A percentile compares a stretch with the other conserved stretches of the same genome.
Conservation (phyloP, 495 filamentous ascomycete species). For the Aspergillus ellipticus region DNA sequence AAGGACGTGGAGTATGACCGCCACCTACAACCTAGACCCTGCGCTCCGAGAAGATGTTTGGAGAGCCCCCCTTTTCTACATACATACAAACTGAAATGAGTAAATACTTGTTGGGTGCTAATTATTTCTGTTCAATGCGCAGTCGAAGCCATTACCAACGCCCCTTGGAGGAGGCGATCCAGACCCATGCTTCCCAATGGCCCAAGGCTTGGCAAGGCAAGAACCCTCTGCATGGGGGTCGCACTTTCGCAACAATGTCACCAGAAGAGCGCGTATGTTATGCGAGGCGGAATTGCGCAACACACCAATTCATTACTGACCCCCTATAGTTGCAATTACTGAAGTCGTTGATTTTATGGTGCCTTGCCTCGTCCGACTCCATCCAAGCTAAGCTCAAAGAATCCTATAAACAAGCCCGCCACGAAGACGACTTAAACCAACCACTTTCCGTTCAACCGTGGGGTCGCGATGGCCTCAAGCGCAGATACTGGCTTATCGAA, state of each 20-base stretch:
- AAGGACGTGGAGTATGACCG: slow-evolving; percentile 91
- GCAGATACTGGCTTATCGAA: slow-evolving; percentile 90
- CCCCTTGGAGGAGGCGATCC: slow-evolving; percentile 89
- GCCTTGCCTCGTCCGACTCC: slow-evolving; percentile 82
- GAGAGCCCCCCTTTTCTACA: not conserved
- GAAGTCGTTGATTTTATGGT: slow-evolving; percentile 80
- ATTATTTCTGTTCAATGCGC: slow-evolving; percentile 9
- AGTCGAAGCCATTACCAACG: slow-evolving; percentile 72
- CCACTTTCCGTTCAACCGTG: slow-evolving; percentile 91
- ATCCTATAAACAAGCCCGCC: slow-evolving; percentile 83
- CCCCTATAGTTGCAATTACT: slow-evolving; percentile 71
- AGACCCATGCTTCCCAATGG: slow-evolving; percentile 85
- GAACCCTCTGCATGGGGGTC: slow-evolving; percentile 76
- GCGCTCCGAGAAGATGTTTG: not conserved
- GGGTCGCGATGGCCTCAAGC: slow-evolving; percentile 86
- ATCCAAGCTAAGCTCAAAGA: slow-evolving; percentile 76
- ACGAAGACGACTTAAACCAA: slow-evolving; percentile 90
- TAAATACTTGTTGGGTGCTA: not conserved
- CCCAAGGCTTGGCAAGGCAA: slow-evolving; percentile 78
- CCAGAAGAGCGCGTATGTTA: slow-evolving; percentile 73
- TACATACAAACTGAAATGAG: not conserved
- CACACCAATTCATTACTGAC: slow-evolving; percentile 17
- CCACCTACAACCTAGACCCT: slow-evolving; percentile 20
- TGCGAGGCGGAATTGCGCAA: slow-evolving; percentile 7
- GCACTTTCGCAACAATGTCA: slow-evolving; percentile 73